These are phyloP conservation scores for Carex myosuroides DNA, from an alignment of 176 grass and related monocot genomes.

Conservation along the genomic window DNA sequence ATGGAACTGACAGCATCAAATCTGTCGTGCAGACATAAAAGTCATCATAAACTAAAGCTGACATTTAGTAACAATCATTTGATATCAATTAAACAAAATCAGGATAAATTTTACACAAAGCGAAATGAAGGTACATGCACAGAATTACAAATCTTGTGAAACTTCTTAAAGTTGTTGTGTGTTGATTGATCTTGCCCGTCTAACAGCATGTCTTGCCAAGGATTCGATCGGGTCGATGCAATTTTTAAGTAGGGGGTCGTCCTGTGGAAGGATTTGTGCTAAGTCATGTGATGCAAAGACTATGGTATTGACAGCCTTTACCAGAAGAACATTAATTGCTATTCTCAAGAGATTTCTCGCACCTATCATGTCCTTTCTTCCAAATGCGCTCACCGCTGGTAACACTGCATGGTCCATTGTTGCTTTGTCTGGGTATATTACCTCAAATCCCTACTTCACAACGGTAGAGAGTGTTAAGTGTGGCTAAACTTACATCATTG, in stretches of 20 bases:
- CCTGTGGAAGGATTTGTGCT: slow-evolving; percentile 47
- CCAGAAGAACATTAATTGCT: slow-evolving; percentile 65
- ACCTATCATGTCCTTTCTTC: slow-evolving; percentile 62
- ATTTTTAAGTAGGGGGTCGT: slow-evolving; percentile 56
- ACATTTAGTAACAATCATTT: not conserved
- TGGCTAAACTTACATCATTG: not conserved
- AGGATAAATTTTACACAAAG: not conserved
- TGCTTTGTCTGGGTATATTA: slow-evolving; percentile 49
- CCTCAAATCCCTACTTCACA: slow-evolving; percentile 56
- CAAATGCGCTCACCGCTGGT: slow-evolving; percentile 45
- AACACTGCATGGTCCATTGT: slow-evolving; percentile 60
- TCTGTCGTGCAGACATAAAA: not conserved
- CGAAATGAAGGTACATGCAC: not conserved
- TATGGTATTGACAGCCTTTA: slow-evolving; percentile 55
- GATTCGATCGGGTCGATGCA: slow-evolving; percentile 70
- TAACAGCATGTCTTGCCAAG: slow-evolving; percentile 40
- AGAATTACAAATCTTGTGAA: not conserved
- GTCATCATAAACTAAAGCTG: not conserved
- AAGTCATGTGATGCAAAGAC: slow-evolving; percentile 68
- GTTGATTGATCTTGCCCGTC: slow-evolving; percentile 18
- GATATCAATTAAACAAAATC: not conserved
- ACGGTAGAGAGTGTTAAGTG: not conserved
- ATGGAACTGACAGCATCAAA: not conserved
- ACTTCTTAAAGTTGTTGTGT: not conserved
- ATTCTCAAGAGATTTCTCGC: slow-evolving; percentile 63